phyloP scores from a whole-genome alignment of 1,139 yeast species.

The Meyerozyma sp. region DNA sequence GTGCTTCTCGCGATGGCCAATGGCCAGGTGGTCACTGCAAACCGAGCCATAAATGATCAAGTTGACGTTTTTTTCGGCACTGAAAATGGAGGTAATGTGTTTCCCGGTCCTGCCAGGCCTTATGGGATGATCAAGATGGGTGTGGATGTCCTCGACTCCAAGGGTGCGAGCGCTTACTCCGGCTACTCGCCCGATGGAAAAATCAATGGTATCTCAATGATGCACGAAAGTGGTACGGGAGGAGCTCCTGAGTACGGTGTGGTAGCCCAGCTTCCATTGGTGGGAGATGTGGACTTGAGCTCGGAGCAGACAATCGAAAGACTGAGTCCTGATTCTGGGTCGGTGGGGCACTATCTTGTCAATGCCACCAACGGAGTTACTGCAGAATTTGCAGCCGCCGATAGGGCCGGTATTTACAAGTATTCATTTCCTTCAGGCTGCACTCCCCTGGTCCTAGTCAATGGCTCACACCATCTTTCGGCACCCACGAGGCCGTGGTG shows the following conservation, averaged over 20 bases:
- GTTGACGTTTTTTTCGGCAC: slow-evolving; percentile 25
- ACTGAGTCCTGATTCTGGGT: slow-evolving; percentile 14
- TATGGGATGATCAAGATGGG: slow-evolving; percentile 38
- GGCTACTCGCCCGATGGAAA: slow-evolving; percentile 29
- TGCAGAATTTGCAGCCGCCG: slow-evolving; percentile 23
- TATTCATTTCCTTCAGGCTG: slow-evolving; percentile 16
- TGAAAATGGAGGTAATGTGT: slow-evolving; percentile 29
- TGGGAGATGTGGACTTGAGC: slow-evolving; percentile 13
- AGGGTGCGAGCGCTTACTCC: slow-evolving; percentile 23
- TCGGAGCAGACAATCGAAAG: slow-evolving; percentile 11
- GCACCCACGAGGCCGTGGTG: slow-evolving; percentile 25
- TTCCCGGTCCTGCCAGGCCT: slow-evolving; percentile 34
- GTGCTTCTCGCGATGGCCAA: background rate
- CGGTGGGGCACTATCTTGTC: slow-evolving; percentile 22
- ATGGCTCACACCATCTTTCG: slow-evolving; percentile 23
- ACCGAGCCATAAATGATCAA: background rate
- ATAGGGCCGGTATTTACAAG: slow-evolving; percentile 20
- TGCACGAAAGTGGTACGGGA: slow-evolving; percentile 39
- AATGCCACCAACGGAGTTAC: slow-evolving; percentile 16
- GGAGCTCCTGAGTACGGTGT: slow-evolving; percentile 34
- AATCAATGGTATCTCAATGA: slow-evolving; percentile 30
- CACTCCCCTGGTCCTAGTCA: slow-evolving; percentile 16
- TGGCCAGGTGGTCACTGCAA: background rate
- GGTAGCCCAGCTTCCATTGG: slow-evolving; percentile 25
- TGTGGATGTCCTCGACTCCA: slow-evolving; percentile 22